These are phyloP conservation scores for Exophiala calicioides DNA, from an alignment of 2,329 filamentous ascomycete genomes.

Conservation along the genomic window DNA sequence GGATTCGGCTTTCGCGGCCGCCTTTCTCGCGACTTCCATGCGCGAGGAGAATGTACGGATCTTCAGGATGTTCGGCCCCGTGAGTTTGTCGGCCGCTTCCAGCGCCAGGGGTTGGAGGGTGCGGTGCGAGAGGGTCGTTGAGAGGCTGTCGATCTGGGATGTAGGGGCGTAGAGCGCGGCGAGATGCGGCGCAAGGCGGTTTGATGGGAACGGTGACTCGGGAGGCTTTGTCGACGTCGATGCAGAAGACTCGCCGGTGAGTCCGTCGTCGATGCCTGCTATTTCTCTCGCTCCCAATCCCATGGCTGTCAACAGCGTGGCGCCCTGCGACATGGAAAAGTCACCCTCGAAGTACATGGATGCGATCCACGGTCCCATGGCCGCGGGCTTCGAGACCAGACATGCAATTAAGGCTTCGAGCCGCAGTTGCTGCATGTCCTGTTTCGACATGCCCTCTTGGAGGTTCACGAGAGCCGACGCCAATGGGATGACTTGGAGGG, in stretches of 20 bases:
- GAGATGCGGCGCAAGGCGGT: slow-evolving; percentile 71
- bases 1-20: slow-evolving; percentile 43
- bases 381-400: slow-evolving; percentile 70
- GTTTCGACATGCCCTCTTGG: slow-evolving; percentile 81
- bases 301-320: slow-evolving; percentile 76
- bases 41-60: slow-evolving; percentile 84
- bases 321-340: slow-evolving; percentile 82
- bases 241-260: slow-evolving; percentile 40
- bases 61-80: slow-evolving; percentile 82
- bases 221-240: slow-evolving; percentile 33
- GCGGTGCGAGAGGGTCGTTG: slow-evolving; percentile 65
- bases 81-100: slow-evolving; percentile 73
- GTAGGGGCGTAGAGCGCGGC: slow-evolving; percentile 66
- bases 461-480: slow-evolving; percentile 74
- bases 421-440: slow-evolving; percentile 70
- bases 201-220: slow-evolving; percentile 70
- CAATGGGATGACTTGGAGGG: slow-evolving; percentile 78
- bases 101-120: slow-evolving; percentile 83
- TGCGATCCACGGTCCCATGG: slow-evolving; percentile 81
- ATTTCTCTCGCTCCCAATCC: slow-evolving; percentile 82
- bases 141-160: slow-evolving; percentile 66
- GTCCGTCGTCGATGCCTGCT: slow-evolving; percentile 66
- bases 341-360: slow-evolving; percentile 88
- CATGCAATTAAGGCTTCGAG: slow-evolving; percentile 81
- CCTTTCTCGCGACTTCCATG: slow-evolving; percentile 63